phyloP scores from a whole-genome alignment of 768 basidiomycete genomes.

The Suillus americanus region DNA sequence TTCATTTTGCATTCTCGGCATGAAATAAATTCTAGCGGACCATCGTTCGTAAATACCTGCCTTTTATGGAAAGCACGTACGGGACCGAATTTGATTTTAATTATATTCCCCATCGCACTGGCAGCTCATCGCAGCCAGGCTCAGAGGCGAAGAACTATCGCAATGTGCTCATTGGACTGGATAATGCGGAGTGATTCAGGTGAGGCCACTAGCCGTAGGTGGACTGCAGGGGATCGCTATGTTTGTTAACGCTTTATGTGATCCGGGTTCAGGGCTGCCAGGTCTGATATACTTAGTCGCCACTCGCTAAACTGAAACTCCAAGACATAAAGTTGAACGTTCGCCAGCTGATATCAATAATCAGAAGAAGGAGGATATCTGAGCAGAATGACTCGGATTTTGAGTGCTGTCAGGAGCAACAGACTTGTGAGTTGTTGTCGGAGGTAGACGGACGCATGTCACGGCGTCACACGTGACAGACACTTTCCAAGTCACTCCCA shows the following conservation, averaged over 20 bases:
- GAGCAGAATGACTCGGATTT: background rate
- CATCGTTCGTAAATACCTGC: constrained; percentile 33
- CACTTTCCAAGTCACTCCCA: constrained; percentile 23
- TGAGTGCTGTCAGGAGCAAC: background rate
- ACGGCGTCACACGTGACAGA: constrained; percentile 24
- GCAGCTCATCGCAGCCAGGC: background rate
- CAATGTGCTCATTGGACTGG: background rate
- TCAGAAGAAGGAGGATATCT: background rate
- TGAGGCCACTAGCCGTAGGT: too few species aligned
- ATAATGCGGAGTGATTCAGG: background rate
- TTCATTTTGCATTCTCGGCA: constrained; percentile 14
- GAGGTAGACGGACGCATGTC: constrained; percentile 14
- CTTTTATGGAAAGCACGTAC: constrained; percentile 19
- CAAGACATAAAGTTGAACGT: background rate
- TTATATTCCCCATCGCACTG: too few species aligned
- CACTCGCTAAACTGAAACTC: background rate
- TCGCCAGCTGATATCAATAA: background rate
- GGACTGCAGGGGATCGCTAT: background rate
- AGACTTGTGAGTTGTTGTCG: constrained; percentile 3
- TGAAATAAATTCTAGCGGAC: constrained; percentile 14
- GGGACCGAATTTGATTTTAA: background rate
- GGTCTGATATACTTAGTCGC: background rate
- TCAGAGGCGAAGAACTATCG: background rate
- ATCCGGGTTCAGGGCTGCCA: background rate
- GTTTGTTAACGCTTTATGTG: background rate